Evolutionary conservation across 2,329 filamentous ascomycete species (phyloP), one percentile per base, ranked within the genome.

Genomic region (Trichoderma citrinoviride): DNA sequence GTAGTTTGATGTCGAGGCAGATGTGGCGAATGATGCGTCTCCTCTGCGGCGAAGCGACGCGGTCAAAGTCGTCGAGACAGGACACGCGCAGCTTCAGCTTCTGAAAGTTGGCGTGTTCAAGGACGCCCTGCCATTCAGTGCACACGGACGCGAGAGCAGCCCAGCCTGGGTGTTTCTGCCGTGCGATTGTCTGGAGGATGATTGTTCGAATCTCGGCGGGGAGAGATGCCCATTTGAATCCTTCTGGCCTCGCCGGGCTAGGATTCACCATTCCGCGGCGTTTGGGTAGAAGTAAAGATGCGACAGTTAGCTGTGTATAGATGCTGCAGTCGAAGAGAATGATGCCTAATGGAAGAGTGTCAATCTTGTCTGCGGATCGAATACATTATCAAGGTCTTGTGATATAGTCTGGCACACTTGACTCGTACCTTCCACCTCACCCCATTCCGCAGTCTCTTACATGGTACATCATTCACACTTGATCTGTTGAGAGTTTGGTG

Each of bases 71-170:
- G 15, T 70, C 69, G 7, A 75, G 69, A 64, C 70, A 72, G 61
- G 71, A 62, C 37, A 61, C 46, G 50, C 54, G 52, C 25, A 77
- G 64, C 47, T 70, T 73, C 1, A 76, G 53, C 64, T 68, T 68
- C 63, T 52, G 47, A 55, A 77, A 76, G 53, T 71, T 77, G 37
- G 19, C 49, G 49, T 67, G 72, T 65, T 76, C 73, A 25, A 77
- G 58, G 64, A 72, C 60, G 50, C 55, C 7, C 65, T 75, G 74
- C 75, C 74, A 78, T 71, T 77, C 75, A 70, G 61, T 75, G 70
- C 73, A 77, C 8, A 77, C 73, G 52, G 73, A 72, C 23, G 75
- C 73, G 61, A 71, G 67, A 57, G 71, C 74, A 66, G 72, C 70
- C 74, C 73, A 77, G 61, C 74, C 72, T 40, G 66, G 67, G 66